Evolutionary conservation across 208 protist genomes (phyloP), one percentile per base, ranked within the genome.

Genomic region (Crithidia brevicula): DNA sequence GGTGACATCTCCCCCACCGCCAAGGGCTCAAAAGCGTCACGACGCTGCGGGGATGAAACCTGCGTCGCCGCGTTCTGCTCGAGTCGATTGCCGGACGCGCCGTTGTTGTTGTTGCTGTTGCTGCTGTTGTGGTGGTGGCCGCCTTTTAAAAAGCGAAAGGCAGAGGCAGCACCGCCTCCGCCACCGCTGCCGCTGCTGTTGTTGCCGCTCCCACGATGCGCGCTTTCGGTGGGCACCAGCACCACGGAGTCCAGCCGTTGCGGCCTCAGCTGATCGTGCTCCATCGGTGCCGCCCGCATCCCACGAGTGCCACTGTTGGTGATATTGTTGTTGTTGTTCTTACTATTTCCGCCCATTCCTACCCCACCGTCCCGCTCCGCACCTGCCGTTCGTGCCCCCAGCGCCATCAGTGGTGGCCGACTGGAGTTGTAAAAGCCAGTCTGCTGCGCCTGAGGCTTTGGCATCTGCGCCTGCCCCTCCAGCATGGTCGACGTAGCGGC

Each of bases 381-480:
- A 4, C 28, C 16, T 2, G 51, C 27, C 8, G 47, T 49, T 9
- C 59, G 33, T 1, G 59, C 33, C 8, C 53, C 67, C 27, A 79
- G 40, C 20, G 53, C 8, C 20, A 40, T 38, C 5, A 74, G 75
- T 25, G 62, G 62, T 13, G 59, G 61, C 10, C 36, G 40, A 16
- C 58, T 67, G 4, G 68, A 77, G 28, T 45, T 38, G 65, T 76
- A 81, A n/a, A 77, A 70, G 36, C 16, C 51, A 9, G 45, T 25
- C 38, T 45, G 38, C 23, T 31, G 33, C 22, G 27, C 33, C 1
- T 38, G 56, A 7, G 53, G 34, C n/a, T 33, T 31, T 3, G 60
- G 43, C 23, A 62, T 8, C 22, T 25, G 36, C 30, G 46, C 33
- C 9, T 10, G 25, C 5, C 30, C 38, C 27, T 31, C 40, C 20